phyloP scores from a whole-genome alignment of 164 flowering plant genomes.

The Litsea cubeba region DNA sequence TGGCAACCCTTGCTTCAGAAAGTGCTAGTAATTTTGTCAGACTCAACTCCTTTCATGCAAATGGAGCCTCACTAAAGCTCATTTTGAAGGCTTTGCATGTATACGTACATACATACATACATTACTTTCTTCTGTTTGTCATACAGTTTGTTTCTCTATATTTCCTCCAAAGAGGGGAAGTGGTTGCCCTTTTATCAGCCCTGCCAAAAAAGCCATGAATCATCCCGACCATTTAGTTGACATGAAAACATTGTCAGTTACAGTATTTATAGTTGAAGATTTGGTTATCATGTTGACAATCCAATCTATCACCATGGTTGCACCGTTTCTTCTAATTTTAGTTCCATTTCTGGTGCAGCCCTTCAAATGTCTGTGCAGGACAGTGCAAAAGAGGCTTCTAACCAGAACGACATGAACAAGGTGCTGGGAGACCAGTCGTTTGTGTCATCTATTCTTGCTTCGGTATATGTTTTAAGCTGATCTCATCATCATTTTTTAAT shows the following conservation, averaged over 20 bases:
- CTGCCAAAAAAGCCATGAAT: too few relatives aligned
- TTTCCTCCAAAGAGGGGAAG: background rate
- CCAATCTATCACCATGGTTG: background rate
- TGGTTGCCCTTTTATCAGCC: too few relatives aligned
- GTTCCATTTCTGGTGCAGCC: conserved; percentile 44
- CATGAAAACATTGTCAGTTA: background rate
- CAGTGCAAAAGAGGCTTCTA: conserved; percentile 37
- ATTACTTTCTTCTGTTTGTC: background rate
- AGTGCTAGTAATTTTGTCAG: background rate
- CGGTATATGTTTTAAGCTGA: conserved; percentile 36
- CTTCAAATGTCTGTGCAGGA: conserved; percentile 86
- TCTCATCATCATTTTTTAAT: background rate
- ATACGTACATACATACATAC: background rate
- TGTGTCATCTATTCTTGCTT: conserved; percentile 73
- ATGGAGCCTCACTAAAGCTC: background rate
- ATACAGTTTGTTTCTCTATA: background rate
- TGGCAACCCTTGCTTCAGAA: background rate
- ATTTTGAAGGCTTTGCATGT: background rate
- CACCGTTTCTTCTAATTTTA: background rate
- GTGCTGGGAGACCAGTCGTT: conserved; percentile 75
- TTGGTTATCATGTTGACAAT: background rate
- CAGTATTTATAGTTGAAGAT: too few relatives aligned
- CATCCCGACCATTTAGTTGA: background rate
- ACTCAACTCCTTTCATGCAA: background rate
- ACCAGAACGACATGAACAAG: conserved; percentile 59